Evolutionary conservation across 768 basidiomycete species (phyloP).

Genomic region (Stropharia rugosoannulata): DNA sequence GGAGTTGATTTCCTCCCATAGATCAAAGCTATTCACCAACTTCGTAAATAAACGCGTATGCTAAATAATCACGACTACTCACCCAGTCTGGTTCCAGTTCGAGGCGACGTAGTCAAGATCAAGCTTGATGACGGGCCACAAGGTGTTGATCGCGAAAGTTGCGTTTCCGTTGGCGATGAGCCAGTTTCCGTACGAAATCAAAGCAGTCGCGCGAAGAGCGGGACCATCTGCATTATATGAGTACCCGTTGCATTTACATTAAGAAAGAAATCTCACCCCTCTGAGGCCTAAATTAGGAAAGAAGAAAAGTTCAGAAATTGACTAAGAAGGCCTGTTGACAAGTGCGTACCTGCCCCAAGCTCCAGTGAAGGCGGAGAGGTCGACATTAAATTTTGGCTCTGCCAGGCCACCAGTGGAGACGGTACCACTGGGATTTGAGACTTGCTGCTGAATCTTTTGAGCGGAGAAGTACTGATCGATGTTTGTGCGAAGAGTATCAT

Average conservation of each 20-base stretch:
- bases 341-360: slow-evolving; percentile 45
- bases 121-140: slow-evolving; percentile 73
- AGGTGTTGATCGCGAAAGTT: slow-evolving; percentile 43
- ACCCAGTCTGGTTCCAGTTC: slow-evolving; percentile 56
- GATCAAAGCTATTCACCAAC: slow-evolving; percentile 49
- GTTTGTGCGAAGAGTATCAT: slow-evolving; percentile 42
- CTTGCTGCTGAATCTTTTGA: slow-evolving; percentile 58
- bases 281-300: slow-evolving; percentile 47
- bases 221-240: slow-evolving; percentile 55
- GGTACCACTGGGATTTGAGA: slow-evolving; percentile 71
- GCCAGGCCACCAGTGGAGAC: slow-evolving; percentile 68
- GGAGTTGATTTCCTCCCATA: slow-evolving; percentile 69
- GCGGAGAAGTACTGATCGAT: slow-evolving; percentile 62
- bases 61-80: not conserved
- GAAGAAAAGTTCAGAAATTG: not conserved
- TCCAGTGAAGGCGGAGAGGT: slow-evolving; percentile 60
- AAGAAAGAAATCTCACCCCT: slow-evolving; percentile 38
- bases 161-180: slow-evolving; percentile 50
- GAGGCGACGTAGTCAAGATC: slow-evolving; percentile 72
- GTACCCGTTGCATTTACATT: not conserved
- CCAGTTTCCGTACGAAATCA: slow-evolving; percentile 73
- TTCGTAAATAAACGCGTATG: not conserved
- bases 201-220: slow-evolving; percentile 65
- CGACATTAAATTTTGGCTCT: slow-evolving; percentile 75
- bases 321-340: not conserved